Evolutionary conservation across 139 green algal genomes (phyloP).

Genomic region (Coelastrella sp.): DNA sequence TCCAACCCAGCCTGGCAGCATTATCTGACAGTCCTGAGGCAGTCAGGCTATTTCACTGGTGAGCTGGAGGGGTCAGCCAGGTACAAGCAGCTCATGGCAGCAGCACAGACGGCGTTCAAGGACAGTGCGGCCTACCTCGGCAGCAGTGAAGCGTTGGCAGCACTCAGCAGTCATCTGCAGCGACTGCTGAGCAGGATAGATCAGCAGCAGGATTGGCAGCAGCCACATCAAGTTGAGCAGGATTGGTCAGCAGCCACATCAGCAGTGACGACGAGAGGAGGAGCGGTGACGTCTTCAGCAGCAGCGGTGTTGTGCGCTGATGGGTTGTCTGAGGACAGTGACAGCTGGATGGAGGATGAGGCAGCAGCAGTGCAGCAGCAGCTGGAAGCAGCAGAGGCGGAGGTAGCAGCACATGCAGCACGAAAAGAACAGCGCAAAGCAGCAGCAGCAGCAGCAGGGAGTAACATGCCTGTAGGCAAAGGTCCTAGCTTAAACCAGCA

Average conservation of each 20-base stretch:
- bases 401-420: constrained; percentile 38
- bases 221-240: not conserved
- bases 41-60: constrained; percentile 59
- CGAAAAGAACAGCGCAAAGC: not conserved
- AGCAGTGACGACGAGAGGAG: not conserved
- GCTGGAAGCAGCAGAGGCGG: constrained; percentile 47
- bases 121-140: not conserved
- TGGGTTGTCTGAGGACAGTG: constrained; percentile 52
- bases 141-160: constrained; percentile 17
- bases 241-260: not conserved
- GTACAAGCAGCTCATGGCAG: constrained; percentile 62
- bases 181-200: constrained; percentile 21
- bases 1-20: constrained; percentile 57
- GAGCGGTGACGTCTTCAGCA: not conserved
- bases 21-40: constrained; percentile 53
- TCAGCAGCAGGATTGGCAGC: constrained; percentile 16
- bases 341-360: constrained; percentile 60
- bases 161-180: constrained; percentile 2
- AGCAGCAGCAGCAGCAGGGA: constrained; percentile 26
- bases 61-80: constrained; percentile 53
- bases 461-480: not conserved
- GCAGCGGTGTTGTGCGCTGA: not conserved
- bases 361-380: constrained; percentile 61
- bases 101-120: constrained; percentile 31
- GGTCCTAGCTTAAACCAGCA: not conserved